Evolutionary conservation across 352 stramenopile species (phyloP), one percentile per base, ranked within the genome.

Genomic region (Globisporangium rhizosaccharum): DNA sequence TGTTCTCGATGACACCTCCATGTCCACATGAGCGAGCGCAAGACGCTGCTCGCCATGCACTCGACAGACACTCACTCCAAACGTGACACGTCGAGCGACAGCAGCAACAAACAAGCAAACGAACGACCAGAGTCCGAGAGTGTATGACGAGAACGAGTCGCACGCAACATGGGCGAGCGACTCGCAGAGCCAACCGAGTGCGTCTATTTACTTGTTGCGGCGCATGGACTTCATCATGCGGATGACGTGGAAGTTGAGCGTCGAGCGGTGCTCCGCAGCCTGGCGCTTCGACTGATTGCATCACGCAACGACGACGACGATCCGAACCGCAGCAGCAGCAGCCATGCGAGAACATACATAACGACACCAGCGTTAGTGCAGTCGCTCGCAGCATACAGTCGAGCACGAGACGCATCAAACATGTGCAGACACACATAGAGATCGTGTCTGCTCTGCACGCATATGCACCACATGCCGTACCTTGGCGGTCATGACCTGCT

Each of bases 171-270:
- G 18, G 26, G 44, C 33, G 8, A 39, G 33, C 8, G 33, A 39
- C 33, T 12, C 33, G 33, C 33, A 39, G 33, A 39, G 33, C 41
- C 37, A 26, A 37, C 44, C 23, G 44, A 37, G n/a, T 49, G 3
- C 44, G 54, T 51, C 20, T 55, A 56, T 55, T 53, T 67, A 65
- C 59, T 56, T 71, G 49, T 56, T 65, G 51, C 70, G 73, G 58
- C 75, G 53, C 65, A 89, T 69, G 9, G 66, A 70, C 75, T 93
- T 93, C 71, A 93, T 82, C 83, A 93, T 93, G 68, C 84, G 85
- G 45, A 93, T 89, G 23, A 95, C 85, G 70, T 93, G 80, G 65
- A 92, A 92, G 71, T 93, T 93, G 46, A 95, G 78, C 57, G 85
- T 90, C 50, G 85, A 91, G 44, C 85, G 85, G 67, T 93, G 83